Conservation (phyloP, 2,329 filamentous ascomycete genomes). For the Lasiodiplodia theobromae region DNA sequence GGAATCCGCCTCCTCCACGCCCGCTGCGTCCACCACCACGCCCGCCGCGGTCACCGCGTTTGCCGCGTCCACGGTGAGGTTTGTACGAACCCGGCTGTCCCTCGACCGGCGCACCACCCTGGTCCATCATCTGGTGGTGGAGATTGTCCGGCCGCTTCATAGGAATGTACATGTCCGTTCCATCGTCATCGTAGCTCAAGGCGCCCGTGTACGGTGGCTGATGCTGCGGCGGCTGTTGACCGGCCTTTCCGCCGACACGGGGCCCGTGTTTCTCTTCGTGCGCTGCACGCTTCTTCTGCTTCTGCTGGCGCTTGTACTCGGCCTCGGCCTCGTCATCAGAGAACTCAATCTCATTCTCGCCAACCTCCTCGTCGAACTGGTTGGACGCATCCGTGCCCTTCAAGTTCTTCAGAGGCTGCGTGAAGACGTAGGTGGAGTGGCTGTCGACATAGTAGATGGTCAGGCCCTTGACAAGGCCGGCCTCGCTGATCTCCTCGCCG, state of each 20-base stretch:
- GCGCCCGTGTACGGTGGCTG: slow-evolving; percentile 37
- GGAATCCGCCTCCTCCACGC: slow-evolving; percentile 35
- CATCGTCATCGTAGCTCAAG: slow-evolving; percentile 53
- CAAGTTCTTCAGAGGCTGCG: slow-evolving; percentile 75
- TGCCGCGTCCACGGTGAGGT: slow-evolving; percentile 34
- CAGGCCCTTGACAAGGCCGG: slow-evolving; percentile 72
- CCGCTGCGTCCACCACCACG: slow-evolving; percentile 39
- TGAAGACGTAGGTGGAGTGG: slow-evolving; percentile 86
- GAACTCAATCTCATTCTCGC: slow-evolving; percentile 88
- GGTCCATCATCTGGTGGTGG: slow-evolving; percentile 51
- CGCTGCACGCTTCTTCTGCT: slow-evolving; percentile 64
- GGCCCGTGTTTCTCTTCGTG: slow-evolving; percentile 18
- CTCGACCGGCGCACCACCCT: slow-evolving; percentile 46
- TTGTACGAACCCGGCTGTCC: slow-evolving; percentile 42
- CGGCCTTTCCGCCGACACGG: slow-evolving; percentile 1
- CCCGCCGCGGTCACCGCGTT: slow-evolving; percentile 42
- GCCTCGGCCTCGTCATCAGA: slow-evolving; percentile 96
- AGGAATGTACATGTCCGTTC: slow-evolving; percentile 56
- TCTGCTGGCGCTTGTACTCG: slow-evolving; percentile 68
- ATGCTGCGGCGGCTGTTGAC: slow-evolving; percentile 1
- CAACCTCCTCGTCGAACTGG: slow-evolving; percentile 89
- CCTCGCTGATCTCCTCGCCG: slow-evolving; percentile 69
- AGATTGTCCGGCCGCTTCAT: slow-evolving; percentile 56
- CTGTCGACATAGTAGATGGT: slow-evolving; percentile 80
- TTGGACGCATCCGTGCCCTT: slow-evolving; percentile 97